These are phyloP conservation scores for Terana coerulea DNA, from an alignment of 768 basidiomycete genomes.

Conservation along the genomic window DNA sequence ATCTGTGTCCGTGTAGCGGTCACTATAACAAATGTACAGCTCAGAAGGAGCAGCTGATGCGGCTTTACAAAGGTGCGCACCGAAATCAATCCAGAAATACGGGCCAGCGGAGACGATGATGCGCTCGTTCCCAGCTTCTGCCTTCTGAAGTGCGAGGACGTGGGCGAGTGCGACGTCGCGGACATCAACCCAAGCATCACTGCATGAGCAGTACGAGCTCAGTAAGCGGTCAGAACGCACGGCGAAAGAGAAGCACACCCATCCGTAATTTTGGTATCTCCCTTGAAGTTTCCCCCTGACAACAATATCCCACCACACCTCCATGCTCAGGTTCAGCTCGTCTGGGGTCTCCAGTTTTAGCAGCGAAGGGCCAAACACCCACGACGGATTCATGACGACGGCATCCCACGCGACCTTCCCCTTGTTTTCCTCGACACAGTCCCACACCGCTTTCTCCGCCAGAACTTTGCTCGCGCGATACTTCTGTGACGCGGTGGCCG, in stretches of 20 bases:
- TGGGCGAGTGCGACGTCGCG: constrained; percentile 18
- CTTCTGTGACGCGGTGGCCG: constrained; percentile 34
- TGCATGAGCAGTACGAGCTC: background rate
- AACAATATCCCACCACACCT: constrained; percentile 20
- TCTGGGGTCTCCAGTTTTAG: constrained; percentile 34
- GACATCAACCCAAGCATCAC: constrained; percentile 18
- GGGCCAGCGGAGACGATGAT: constrained; percentile 27
- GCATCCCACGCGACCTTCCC: background rate
- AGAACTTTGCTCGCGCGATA: constrained; percentile 55
- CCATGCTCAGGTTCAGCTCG: constrained; percentile 32
- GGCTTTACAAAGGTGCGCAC: too few species aligned
- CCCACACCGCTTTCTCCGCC: constrained; percentile 56
- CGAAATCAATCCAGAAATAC: constrained; percentile 15
- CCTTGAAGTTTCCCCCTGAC: constrained; percentile 16
- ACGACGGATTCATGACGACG: background rate
- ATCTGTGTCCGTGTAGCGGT: too few species aligned
- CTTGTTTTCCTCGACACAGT: constrained; percentile 28
- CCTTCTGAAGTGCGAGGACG: constrained; percentile 16
- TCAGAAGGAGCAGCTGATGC: too few species aligned
- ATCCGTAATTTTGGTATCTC: constrained; percentile 12
- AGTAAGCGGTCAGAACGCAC: background rate
- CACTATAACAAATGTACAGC: too few species aligned
- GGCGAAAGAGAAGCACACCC: constrained; percentile 10
- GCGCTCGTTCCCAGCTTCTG: constrained; percentile 32
- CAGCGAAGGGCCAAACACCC: constrained; percentile 13